Evolutionary conservation across 148 eudicot species (phyloP).

Genomic region (Vaccinium darrowii): DNA sequence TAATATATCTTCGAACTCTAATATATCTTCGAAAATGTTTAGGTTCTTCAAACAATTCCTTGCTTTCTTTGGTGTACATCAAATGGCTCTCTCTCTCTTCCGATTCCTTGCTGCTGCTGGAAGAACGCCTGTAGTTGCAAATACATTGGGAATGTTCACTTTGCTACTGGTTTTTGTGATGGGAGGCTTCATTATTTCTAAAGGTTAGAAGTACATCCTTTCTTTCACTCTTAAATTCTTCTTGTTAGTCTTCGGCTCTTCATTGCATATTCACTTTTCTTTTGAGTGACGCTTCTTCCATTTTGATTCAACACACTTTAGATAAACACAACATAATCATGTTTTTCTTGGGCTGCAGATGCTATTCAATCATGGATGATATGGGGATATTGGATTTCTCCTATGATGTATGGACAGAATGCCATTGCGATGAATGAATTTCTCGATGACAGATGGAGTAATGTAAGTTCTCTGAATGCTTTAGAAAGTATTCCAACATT

Average conservation of each 20-base stretch:
- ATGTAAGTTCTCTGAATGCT: constrained; percentile 21
- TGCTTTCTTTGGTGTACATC: constrained; percentile 5
- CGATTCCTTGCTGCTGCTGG: background rate
- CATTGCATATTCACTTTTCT: too few relatives aligned
- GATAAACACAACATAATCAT: too few relatives aligned
- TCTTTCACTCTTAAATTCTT: background rate
- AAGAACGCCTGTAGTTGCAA: constrained; percentile 7
- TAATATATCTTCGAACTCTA: background rate
- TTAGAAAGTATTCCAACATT: background rate
- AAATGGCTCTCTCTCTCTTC: constrained; percentile 6
- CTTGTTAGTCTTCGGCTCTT: too few relatives aligned
- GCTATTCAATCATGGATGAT: constrained; percentile 36
- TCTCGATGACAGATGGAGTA: constrained; percentile 38
- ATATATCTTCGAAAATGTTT: background rate
- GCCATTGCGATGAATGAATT: constrained; percentile 41
- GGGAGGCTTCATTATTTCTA: constrained; percentile 17
- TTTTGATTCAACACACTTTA: background rate
- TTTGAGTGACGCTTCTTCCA: background rate
- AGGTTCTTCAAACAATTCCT: constrained; percentile 11
- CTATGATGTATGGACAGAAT: constrained; percentile 47
- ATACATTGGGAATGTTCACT: constrained; percentile 2
- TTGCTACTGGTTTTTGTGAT: constrained; percentile 8
- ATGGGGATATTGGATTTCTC: constrained; percentile 41
- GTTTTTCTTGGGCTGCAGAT: constrained; percentile 15
- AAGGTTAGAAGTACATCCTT: constrained; percentile 17